These are phyloP conservation scores for Glycine tomentella DNA, from an alignment of 306 rosid genomes.

Conservation along the genomic window DNA sequence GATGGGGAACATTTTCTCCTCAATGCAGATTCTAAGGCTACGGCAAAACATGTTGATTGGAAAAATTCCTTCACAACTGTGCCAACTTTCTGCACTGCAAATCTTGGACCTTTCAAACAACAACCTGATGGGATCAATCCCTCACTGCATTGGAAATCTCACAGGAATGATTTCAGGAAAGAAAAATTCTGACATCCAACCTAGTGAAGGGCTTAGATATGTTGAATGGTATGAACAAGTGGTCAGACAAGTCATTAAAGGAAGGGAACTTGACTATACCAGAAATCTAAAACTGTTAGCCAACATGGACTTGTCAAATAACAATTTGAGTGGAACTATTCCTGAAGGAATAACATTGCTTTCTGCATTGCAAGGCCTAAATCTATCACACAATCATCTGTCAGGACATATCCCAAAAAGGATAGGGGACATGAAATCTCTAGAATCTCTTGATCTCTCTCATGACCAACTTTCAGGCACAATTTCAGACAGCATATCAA, in stretches of 20 bases:
- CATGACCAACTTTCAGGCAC: slow-evolving; percentile 30
- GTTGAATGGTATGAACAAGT: too few species aligned
- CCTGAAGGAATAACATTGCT: too few species aligned
- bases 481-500: slow-evolving; percentile 23
- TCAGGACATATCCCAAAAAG: too few species aligned
- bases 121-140: slow-evolving; percentile 24
- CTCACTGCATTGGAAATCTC: slow-evolving; percentile 37
- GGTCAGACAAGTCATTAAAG: background rate
- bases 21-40: slow-evolving; percentile 33
- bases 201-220: too few species aligned
- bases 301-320: too few species aligned
- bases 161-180: slow-evolving; percentile 12
- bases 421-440: slow-evolving; percentile 6
- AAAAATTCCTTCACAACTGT: slow-evolving; percentile 34
- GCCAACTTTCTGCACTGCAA: slow-evolving; percentile 29
- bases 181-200: too few species aligned
- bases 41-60: slow-evolving; percentile 26
- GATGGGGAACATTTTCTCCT: slow-evolving; percentile 5
- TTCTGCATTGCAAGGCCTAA: too few species aligned
- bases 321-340: too few species aligned
- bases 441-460: slow-evolving; percentile 36
- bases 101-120: slow-evolving; percentile 42
- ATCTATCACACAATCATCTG: too few species aligned
- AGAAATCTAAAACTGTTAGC: background rate
- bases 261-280: slow-evolving; percentile 26